Conservation (phyloP, 192 early-diverging fungal species). For the Anaeromyces robustus region DNA sequence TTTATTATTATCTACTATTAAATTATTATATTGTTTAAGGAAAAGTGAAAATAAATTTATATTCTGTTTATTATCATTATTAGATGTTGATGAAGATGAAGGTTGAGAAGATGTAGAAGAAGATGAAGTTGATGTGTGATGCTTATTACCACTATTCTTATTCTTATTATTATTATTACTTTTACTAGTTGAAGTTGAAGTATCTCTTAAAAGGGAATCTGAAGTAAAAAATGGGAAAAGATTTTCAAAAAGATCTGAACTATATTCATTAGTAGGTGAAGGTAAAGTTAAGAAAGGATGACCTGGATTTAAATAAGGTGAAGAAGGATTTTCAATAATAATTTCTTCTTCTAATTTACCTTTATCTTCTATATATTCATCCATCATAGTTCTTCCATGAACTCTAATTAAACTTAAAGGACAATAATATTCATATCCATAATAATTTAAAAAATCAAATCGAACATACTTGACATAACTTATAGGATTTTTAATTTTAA, state of each 20-base stretch:
- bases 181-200: background rate
- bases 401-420: constrained; percentile 75
- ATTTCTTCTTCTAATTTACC: background rate
- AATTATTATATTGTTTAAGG: background rate
- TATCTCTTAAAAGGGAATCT: background rate
- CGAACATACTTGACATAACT: constrained; percentile 75
- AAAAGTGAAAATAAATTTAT: background rate
- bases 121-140: background rate
- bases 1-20: too few relatives aligned
- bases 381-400: constrained; percentile 84
- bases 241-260: background rate
- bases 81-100: background rate
- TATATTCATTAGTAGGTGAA: background rate
- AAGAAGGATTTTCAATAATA: background rate
- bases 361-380: constrained; percentile 22
- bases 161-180: too few relatives aligned
- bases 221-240: background rate
- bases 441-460: constrained; percentile 75
- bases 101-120: background rate
- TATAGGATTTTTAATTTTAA: constrained; percentile 53
- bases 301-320: background rate
- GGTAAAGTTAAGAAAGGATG: background rate
- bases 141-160: background rate
- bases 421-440: constrained; percentile 89
- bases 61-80: too few relatives aligned